phyloP scores from a whole-genome alignment of 208 protist species.

The Trypanosomatidae sp. region DNA sequence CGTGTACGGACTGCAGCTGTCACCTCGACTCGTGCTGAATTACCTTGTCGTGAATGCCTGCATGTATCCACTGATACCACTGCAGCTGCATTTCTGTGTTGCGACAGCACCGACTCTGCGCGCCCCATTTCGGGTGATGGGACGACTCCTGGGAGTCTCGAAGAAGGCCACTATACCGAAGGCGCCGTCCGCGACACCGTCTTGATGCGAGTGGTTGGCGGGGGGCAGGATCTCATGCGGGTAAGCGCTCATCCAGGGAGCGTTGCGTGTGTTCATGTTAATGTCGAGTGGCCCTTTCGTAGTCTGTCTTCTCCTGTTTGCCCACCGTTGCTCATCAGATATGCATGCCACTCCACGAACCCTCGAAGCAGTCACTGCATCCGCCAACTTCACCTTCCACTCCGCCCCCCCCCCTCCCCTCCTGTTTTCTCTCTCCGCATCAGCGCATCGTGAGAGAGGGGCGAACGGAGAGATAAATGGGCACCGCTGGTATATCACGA shows the following conservation, averaged over 20 bases:
- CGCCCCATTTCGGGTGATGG: constrained; percentile 9
- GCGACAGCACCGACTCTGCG: constrained; percentile 34
- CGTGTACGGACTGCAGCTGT: constrained; percentile 50
- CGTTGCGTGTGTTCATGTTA: background rate
- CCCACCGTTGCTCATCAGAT: background rate
- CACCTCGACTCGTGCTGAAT: constrained; percentile 61
- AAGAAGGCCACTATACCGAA: constrained; percentile 23
- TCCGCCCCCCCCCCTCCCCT: background rate
- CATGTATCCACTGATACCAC: constrained; percentile 50
- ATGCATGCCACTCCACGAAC: background rate
- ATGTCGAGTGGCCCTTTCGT: background rate
- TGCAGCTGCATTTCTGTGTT: constrained; percentile 52
- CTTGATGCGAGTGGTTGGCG: background rate
- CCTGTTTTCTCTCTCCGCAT: background rate
- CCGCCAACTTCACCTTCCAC: background rate
- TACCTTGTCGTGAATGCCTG: constrained; percentile 63
- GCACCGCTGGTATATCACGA: background rate
- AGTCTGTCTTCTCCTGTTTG: background rate
- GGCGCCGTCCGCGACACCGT: constrained; percentile 15
- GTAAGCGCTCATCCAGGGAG: background rate
- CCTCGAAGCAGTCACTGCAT: background rate
- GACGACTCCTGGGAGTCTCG: background rate
- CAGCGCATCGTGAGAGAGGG: background rate
- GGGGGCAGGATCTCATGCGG: background rate
- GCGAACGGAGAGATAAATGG: too few species aligned